Evolutionary conservation across 2,329 filamentous ascomycete species (phyloP).

Genomic region (Paracamarosporium sp.): DNA sequence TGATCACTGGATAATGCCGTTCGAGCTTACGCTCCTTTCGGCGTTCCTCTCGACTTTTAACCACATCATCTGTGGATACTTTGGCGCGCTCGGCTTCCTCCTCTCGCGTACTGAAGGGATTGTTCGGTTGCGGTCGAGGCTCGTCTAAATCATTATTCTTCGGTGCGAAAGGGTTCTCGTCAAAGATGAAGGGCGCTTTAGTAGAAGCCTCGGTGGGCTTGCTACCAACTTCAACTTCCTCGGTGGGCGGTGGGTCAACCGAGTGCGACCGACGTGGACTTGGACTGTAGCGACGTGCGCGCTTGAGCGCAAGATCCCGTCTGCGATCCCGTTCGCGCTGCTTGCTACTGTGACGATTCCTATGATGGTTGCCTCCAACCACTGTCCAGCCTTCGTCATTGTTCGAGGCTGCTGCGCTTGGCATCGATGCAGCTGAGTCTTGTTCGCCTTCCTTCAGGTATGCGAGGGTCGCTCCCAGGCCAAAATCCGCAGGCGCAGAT

Average conservation of each 20-base stretch:
- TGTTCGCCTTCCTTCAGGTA: conserved; percentile 29
- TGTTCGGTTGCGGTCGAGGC: conserved; percentile 15
- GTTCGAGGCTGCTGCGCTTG: conserved; percentile 6
- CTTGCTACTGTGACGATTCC: conserved; percentile 5
- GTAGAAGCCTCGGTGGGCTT: neutral
- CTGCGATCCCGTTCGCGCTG: neutral
- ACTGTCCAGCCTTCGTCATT: conserved; percentile 37
- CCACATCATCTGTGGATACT: conserved; percentile 10
- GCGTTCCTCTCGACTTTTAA: conserved; percentile 23
- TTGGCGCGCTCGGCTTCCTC: conserved; percentile 1
- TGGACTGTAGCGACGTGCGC: neutral
- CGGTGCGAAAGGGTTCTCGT: conserved; percentile 24
- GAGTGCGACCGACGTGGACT: conserved; percentile 4
- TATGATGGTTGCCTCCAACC: conserved; percentile 25
- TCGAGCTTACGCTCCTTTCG: conserved; percentile 40
- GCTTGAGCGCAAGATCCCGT: neutral
- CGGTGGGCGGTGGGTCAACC: neutral
- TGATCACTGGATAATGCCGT: conserved; percentile 51
- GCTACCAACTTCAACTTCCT: neutral
- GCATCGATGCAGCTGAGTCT: conserved; percentile 16
- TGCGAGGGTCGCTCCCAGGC: conserved; percentile 39
- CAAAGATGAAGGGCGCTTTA: neutral
- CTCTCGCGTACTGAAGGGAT: conserved; percentile 22
- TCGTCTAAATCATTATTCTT: conserved; percentile 17
- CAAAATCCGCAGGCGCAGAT: conserved; percentile 27